A percentile compares a stretch with the other conserved stretches of the same genome.
Conservation (phyloP, 768 basidiomycete genomes). For the Paxillus ammoniavirescens region DNA sequence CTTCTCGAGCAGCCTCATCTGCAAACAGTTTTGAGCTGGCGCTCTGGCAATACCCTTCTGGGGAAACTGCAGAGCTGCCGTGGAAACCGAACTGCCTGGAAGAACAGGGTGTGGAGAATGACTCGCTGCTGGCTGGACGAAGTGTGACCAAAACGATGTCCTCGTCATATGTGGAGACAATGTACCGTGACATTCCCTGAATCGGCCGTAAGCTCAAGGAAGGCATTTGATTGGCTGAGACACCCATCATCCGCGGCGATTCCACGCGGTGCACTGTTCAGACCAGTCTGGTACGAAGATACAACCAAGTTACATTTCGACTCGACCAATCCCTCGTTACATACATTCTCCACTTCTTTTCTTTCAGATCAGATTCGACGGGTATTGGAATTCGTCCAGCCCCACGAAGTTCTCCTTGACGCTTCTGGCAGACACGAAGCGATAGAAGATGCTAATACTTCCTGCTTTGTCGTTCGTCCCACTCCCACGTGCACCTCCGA, state of each 20-base stretch:
- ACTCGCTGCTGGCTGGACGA: neutral
- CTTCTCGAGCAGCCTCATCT: too few species aligned
- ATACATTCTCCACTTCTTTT: neutral
- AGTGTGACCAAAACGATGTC: neutral
- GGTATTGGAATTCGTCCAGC: conserved; percentile 78
- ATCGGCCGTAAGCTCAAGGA: too few species aligned
- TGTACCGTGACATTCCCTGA: too few species aligned
- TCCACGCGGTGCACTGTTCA: too few species aligned
- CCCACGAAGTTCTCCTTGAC: conserved; percentile 98
- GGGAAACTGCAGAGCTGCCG: conserved; percentile 2
- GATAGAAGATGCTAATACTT: conserved; percentile 70
- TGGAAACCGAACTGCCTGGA: neutral
- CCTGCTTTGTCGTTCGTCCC: conserved; percentile 99
- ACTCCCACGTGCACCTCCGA: conserved; percentile 89
- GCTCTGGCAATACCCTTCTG: too few species aligned
- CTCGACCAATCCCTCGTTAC: too few species aligned
- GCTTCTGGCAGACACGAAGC: conserved; percentile 85
- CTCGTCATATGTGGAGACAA: neutral
- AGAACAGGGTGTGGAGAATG: neutral
- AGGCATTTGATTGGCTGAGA: neutral
- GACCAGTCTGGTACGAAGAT: neutral
- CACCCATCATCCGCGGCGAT: neutral
- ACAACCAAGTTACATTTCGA: neutral
- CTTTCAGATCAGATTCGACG: conserved; percentile 73
- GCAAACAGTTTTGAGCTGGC: too few species aligned